Conservation (phyloP, 1,284 basidiomycete species). For the Papiliotrema terrestris region DNA sequence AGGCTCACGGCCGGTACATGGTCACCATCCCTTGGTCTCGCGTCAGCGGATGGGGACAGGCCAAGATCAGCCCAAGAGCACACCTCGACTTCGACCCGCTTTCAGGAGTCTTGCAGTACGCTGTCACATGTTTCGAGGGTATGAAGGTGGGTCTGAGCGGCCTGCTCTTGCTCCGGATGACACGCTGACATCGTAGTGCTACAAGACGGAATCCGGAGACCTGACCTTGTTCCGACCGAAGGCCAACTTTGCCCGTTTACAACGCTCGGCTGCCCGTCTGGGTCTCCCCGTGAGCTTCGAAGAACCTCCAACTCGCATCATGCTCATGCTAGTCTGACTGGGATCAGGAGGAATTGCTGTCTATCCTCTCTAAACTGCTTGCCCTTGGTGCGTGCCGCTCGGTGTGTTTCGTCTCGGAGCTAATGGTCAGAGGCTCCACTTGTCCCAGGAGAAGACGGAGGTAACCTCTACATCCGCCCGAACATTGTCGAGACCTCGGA, state of each 20-base stretch:
- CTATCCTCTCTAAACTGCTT: conserved; percentile 40
- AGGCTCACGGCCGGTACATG: conserved; percentile 37
- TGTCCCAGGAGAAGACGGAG: conserved; percentile 38
- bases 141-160: conserved; percentile 38
- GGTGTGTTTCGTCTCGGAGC: not conserved
- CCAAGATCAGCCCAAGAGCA: conserved; percentile 35
- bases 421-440: conserved; percentile 23
- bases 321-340: conserved; percentile 30
- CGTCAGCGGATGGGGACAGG: conserved; percentile 43
- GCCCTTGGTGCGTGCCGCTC: conserved; percentile 30
- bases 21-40: conserved; percentile 38
- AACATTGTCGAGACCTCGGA: conserved; percentile 45
- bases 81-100: conserved; percentile 41
- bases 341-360: conserved; percentile 43
- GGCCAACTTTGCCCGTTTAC: conserved; percentile 44
- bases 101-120: conserved; percentile 44
- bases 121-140: conserved; percentile 48
- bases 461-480: conserved; percentile 45
- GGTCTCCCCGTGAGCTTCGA: conserved; percentile 38
- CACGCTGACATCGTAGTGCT: conserved; percentile 27
- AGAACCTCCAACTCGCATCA: not conserved
- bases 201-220: conserved; percentile 41
- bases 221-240: conserved; percentile 41
- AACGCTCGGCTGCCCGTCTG: conserved; percentile 40
- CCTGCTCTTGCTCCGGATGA: not conserved